These are phyloP conservation scores for Vigna trinervia DNA, from an alignment of 306 rosid species.

Conservation along the genomic window DNA sequence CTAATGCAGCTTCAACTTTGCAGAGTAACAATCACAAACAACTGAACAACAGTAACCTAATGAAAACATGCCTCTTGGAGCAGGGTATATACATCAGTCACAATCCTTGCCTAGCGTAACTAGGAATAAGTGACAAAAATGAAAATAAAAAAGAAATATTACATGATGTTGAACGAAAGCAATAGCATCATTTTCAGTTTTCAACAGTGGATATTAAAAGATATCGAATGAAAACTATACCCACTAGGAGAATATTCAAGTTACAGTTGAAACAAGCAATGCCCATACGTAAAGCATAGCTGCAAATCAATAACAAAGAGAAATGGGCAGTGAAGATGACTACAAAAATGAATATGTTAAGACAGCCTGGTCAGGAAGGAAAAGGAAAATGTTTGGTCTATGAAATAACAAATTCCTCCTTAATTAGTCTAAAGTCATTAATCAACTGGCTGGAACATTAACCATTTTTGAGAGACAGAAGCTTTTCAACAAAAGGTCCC, in stretches of 20 bases:
- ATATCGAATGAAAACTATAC: conserved; percentile 15
- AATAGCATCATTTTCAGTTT: conserved; percentile 22
- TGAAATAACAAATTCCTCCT: not conserved
- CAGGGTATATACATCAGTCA: conserved; percentile 19
- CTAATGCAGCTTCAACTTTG: conserved; percentile 27
- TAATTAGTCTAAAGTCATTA: conserved; percentile 2
- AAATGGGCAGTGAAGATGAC: conserved; percentile 24
- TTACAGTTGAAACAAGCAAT: conserved; percentile 38
- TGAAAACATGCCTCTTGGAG: conserved; percentile 2
- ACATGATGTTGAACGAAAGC: not conserved
- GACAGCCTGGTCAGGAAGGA: not conserved
- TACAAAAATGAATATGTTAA: conserved; percentile 6
- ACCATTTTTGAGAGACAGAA: conserved; percentile 15
- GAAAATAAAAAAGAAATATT: not conserved
- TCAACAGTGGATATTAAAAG: conserved; percentile 23
- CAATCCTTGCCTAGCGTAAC: conserved; percentile 18
- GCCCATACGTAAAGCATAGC: conserved; percentile 38
- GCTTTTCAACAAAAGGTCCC: not conserved
- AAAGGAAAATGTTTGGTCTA: conserved; percentile 31
- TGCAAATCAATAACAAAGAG: conserved; percentile 37
- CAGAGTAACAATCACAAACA: not conserved
- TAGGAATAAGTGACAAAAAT: conserved; percentile 1
- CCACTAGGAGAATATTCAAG: conserved; percentile 18
- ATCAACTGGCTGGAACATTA: conserved; percentile 10
- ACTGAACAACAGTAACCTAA: conserved; percentile 13